Evolutionary conservation across 768 basidiomycete genomes (phyloP).

Genomic region (Psilocybe tampanensis): DNA sequence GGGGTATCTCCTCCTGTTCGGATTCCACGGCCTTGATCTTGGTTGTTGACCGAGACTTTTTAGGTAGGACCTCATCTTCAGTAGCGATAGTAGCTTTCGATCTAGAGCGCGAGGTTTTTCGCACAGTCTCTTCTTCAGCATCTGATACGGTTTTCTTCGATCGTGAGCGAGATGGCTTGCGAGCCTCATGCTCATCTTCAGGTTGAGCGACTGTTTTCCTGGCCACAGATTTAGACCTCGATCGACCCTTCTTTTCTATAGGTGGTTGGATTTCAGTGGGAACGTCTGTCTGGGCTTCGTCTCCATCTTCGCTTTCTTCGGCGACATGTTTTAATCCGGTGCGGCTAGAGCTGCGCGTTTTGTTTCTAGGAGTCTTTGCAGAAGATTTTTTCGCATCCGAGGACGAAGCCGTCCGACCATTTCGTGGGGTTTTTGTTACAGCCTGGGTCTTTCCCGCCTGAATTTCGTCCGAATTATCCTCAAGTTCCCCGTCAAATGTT

Average conservation of each 20-base stretch:
- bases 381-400: constrained; percentile 20
- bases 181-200: constrained; percentile 15
- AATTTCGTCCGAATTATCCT: constrained; percentile 26
- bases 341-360: constrained; percentile 24
- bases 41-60: constrained; percentile 21
- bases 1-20: constrained; percentile 20
- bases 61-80: constrained; percentile 15
- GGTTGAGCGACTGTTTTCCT: constrained; percentile 12
- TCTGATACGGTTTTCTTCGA: constrained; percentile 29
- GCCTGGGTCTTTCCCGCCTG: constrained; percentile 15
- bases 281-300: constrained; percentile 16
- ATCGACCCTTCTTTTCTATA: constrained; percentile 21
- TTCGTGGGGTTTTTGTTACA: constrained; percentile 24
- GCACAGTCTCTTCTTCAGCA: constrained; percentile 14
- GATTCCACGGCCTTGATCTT: constrained; percentile 19
- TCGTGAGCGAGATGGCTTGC: constrained; percentile 26
- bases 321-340: constrained; percentile 26
- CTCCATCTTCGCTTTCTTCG: constrained; percentile 24
- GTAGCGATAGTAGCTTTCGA: constrained; percentile 15
- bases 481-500: constrained; percentile 38
- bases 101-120: constrained; percentile 17
- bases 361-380: constrained; percentile 22
- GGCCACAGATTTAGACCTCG: constrained; percentile 26
- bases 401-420: constrained; percentile 21
- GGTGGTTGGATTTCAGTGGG: constrained; percentile 10